Base-by-base conservation (phyloP, 495 filamentous ascomycete genomes). In the Penicillium herquei region DNA sequence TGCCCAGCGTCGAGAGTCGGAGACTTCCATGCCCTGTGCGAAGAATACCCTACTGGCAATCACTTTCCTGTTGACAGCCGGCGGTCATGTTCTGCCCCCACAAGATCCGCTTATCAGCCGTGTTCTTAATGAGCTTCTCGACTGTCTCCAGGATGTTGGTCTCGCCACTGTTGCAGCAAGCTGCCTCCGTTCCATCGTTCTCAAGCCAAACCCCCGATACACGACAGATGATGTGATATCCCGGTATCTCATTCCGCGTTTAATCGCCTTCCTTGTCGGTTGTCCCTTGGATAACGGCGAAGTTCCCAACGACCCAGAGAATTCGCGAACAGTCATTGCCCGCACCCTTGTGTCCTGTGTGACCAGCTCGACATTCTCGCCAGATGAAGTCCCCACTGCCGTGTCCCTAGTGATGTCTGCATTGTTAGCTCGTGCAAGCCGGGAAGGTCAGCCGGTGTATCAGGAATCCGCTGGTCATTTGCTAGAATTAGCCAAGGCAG, bases 1-100 rank as follows among this genome's bases (percentile, higher is more conserved):
- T 55, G 90, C 90, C 4, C 92, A 96, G 69, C 88, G 87, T 61
- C 84, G 91, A 10, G 92, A 96, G 64, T 81, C 79, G 0, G 86
- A 90, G n/a, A 82, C 84, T 1, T 88, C 89, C 2, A 71, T 99
- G 21, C 76, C 90, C 3, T 96, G 91, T 62, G 92, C 96, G 59
- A 97, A 94, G 74, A 98, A 97, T 61, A 89, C 88, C 14, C 84
- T 99, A 0, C 79, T 98, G 44, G 88, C 90, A 1, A 84, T 86
- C 45, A 95, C 95, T 3, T 88, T 99, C 58, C 81, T 99, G 16
- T 81, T 99, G 42, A 96, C 90, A 5, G 85, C 86, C 32, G 88
- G 88, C 33, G 78, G 83, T 32, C 87, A 87, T 59, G 78, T 85
- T 13, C 79, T 98, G 30, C 79, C 85, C 1, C 82, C 90, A 1